A percentile compares a stretch with the other conserved stretches of the same genome.
Evolutionary conservation across 139 green algal genomes (phyloP).

Genomic region (Chlorella sp.): DNA sequence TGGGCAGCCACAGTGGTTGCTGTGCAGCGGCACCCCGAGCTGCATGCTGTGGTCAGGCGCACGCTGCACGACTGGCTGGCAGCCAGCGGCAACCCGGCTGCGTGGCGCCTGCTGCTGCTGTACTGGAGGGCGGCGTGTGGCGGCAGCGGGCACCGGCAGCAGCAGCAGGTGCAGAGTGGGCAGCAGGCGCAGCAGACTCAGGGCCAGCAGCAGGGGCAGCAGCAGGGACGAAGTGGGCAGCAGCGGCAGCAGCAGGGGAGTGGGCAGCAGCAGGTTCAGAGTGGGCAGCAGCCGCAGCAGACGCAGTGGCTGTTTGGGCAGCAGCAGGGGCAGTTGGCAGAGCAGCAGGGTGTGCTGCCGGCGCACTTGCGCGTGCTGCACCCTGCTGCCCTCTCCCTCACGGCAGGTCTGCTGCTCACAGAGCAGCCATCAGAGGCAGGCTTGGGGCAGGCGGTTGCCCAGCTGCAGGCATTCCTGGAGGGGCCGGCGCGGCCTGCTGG

Average conservation of each 20-base stretch:
- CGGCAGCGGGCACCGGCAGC: neutral
- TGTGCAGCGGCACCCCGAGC: neutral
- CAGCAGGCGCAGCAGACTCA: too few relatives aligned
- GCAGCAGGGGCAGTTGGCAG: neutral
- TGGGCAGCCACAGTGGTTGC: neutral
- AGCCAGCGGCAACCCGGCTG: constrained; percentile 22
- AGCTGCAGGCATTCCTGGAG: neutral
- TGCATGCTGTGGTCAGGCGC: constrained; percentile 21
- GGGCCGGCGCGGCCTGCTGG: neutral
- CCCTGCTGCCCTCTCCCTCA: neutral
- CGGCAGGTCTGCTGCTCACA: constrained; percentile 3
- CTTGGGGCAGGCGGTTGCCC: neutral
- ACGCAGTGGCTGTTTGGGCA: neutral
- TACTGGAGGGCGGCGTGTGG: neutral
- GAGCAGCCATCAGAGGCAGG: neutral
- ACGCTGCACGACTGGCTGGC: constrained; percentile 39
- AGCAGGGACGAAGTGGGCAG: too few relatives aligned
- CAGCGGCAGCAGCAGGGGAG: neutral
- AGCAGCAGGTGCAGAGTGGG: neutral
- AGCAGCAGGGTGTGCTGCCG: neutral
- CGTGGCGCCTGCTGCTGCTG: constrained; percentile 37
- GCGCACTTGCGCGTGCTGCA: constrained; percentile 10
- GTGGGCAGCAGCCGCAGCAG: too few relatives aligned
- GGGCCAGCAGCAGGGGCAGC: neutral
- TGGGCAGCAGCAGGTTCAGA: neutral